A percentile compares a stretch with the other conserved stretches of the same genome.
phyloP scores from a whole-genome alignment of 73 alveolate genomes.

The Breviolum minutum region DNA sequence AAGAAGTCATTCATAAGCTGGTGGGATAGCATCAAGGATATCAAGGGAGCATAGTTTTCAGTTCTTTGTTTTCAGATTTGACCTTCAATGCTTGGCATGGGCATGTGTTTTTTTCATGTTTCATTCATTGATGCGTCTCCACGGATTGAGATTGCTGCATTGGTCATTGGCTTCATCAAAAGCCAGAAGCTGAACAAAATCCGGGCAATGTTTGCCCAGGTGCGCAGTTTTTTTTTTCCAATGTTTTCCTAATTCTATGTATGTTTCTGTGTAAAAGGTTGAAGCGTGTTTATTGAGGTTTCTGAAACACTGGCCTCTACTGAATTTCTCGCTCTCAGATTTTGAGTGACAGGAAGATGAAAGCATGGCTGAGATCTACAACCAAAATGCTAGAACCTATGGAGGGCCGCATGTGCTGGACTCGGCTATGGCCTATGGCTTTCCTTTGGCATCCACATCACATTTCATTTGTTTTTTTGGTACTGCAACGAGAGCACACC shows the following conservation, averaged over 20 bases:
- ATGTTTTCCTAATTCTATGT: no score
- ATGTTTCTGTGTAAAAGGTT: no score
- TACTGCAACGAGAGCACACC: not conserved
- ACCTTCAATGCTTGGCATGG: not conserved
- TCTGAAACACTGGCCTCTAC: not conserved
- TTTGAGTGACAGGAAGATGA: slow-evolving; percentile 32
- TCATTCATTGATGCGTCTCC: not conserved
- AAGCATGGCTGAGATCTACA: slow-evolving; percentile 46
- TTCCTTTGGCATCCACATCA: not conserved
- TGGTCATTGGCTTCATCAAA: slow-evolving; percentile 91
- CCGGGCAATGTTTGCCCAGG: slow-evolving; percentile 57
- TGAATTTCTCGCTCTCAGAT: not conserved
- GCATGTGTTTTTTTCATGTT: not conserved
- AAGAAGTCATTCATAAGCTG: no score
- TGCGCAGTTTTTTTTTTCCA: not conserved
- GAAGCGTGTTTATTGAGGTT: not conserved
- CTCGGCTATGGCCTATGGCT: not conserved
- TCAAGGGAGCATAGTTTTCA: not conserved
- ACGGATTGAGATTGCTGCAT: slow-evolving; percentile 27
- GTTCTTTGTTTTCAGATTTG: not conserved
- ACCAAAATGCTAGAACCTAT: slow-evolving; percentile 90
- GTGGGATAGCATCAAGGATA: not conserved
- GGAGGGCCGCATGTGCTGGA: slow-evolving; percentile 53
- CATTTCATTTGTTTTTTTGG: not conserved
- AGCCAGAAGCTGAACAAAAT: slow-evolving; percentile 91